Evolutionary conservation across 306 rosid genomes (phyloP), one percentile per base, ranked within the genome.

Genomic region (Neltuma alba): DNA sequence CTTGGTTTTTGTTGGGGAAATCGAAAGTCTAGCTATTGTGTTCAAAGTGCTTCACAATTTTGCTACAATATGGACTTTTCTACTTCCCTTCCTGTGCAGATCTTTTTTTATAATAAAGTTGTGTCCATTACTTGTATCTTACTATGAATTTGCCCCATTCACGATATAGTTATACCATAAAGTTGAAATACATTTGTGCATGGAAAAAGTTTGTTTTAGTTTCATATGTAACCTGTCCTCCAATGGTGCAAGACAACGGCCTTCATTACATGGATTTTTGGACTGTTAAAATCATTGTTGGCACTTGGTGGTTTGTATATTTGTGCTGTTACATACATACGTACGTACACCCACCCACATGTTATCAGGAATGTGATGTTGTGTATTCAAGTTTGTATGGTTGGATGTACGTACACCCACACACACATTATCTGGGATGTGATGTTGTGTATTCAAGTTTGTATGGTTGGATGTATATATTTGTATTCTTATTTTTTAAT

Each of bases 401-500:
- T n/a, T n/a, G n/a, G n/a, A n/a, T n/a, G n/a, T n/a, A n/a, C n/a
- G n/a, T n/a, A n/a, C 40, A n/a, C n/a, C n/a, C 37, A 21, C 58
- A 1, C 25, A 16, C 57, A 20, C 1, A 7, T 20, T 41, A 16
- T 25, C 61, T n/a, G 61, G 28, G 27, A 54, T 81, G 7, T 63
- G 64, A n/a, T 34, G 45, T 72, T 58, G n/a, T 68, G 48, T 37
- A 30, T 75, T 28, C 47, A 40, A 67, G 63, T 67, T 72, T 77
- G 54, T 68, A 42, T 77, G 40, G 23, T 38, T 67, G 58, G 65
- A 9, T 33, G 33, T 10, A 7, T 4, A 16, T 10, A 7, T 57
- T 1, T 57, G 16, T 11, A 4, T 57, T 54, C 71, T 58, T 41
- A 38, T 9, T n/a, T 66, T 37, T 66, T 18, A 0, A 33, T 15